phyloP scores from a whole-genome alignment of 306 rosid species.

The Crotalaria pallida region DNA sequence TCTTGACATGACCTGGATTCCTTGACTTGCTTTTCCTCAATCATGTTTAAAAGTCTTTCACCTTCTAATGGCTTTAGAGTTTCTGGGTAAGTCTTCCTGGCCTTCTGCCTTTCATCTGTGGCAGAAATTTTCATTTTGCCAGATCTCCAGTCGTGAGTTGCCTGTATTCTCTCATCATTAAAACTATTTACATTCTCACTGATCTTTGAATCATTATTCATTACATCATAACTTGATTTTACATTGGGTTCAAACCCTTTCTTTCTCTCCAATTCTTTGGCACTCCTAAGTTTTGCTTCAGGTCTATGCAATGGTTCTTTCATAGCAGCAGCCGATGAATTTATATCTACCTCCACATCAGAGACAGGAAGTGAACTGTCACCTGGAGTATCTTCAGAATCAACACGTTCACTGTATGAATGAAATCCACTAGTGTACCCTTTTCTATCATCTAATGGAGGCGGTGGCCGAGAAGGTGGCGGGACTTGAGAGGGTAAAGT shows the following conservation, averaged over 20 bases:
- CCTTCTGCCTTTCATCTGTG: conserved; percentile 51
- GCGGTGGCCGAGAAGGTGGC: conserved; percentile 94
- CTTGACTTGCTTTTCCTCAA: conserved; percentile 34
- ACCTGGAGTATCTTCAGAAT: conserved; percentile 42
- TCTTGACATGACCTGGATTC: conserved; percentile 49
- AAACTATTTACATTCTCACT: conserved; percentile 29
- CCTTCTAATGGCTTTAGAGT: conserved; percentile 32
- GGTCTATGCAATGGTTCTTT: conserved; percentile 60
- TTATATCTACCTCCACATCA: conserved; percentile 80
- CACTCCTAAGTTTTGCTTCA: conserved; percentile 49
- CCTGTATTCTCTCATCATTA: conserved; percentile 37
- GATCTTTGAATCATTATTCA: conserved; percentile 32
- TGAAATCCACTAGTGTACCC: conserved; percentile 32
- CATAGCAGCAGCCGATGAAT: conserved; percentile 76
- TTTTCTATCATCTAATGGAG: conserved; percentile 43
- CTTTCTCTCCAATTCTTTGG: conserved; percentile 59
- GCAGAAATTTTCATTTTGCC: conserved; percentile 26
- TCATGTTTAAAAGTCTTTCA: conserved; percentile 28
- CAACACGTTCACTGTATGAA: conserved; percentile 31
- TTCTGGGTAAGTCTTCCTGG: conserved; percentile 35
- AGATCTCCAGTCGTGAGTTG: conserved; percentile 31
- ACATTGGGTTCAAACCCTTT: conserved; percentile 41
- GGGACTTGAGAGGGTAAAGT: conserved; percentile 75
- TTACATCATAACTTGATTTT: conserved; percentile 35
- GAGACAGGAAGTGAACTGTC: conserved; percentile 66